Evolutionary conservation across 306 rosid genomes (phyloP).

Genomic region (Canavalia gladiata): DNA sequence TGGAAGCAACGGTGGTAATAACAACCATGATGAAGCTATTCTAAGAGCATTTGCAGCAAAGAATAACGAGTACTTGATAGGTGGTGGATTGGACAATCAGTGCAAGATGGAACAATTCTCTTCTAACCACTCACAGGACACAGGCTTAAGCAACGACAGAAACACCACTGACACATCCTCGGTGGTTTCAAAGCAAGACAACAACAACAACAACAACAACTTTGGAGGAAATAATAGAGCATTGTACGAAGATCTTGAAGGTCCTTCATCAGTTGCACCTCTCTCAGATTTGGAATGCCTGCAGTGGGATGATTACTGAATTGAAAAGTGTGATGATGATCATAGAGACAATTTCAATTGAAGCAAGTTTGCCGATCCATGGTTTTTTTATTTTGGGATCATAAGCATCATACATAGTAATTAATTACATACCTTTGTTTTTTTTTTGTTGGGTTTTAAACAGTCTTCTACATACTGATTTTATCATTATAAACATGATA

Average conservation of each 20-base stretch:
- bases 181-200: conserved; percentile 60
- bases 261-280: conserved; percentile 55
- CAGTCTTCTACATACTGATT: conserved; percentile 40
- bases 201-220: conserved; percentile 16
- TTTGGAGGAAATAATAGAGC: conserved; percentile 43
- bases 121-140: conserved; percentile 77
- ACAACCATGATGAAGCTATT: conserved; percentile 31
- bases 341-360: background rate
- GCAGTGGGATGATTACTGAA: conserved; percentile 67
- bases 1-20: background rate
- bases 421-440: conserved; percentile 19
- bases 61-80: background rate
- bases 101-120: conserved; percentile 79
- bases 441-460: conserved; percentile 16
- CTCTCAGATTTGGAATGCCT: conserved; percentile 65
- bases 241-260: conserved; percentile 58
- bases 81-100: conserved; percentile 46
- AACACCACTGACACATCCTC: conserved; percentile 76
- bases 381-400: conserved; percentile 52
- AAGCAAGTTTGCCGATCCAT: conserved; percentile 50
- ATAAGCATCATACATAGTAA: conserved; percentile 46
- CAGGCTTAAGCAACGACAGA: conserved; percentile 72
- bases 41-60: conserved; percentile 42
- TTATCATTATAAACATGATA: conserved; percentile 38
- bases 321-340: background rate